Base-by-base conservation (phyloP, 768 basidiomycete genomes). In the Boletus tylopilopsis region DNA sequence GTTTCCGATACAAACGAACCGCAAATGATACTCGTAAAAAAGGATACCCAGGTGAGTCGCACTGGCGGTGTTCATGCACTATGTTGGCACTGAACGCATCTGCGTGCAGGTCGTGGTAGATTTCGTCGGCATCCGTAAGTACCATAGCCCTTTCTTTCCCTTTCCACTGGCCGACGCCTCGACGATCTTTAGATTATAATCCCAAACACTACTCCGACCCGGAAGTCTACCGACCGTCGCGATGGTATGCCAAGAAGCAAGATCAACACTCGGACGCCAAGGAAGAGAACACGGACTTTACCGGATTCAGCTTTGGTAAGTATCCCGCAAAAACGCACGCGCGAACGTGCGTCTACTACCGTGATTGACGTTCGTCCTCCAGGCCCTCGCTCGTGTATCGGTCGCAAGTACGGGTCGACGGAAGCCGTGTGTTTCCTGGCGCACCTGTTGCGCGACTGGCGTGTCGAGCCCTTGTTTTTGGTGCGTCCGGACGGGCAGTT, bases 371-470 rank as follows among this genome's bases (percentile, higher is more conserved):
- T 23, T 50, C 4, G 49, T 41, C 41, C 29, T 42, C 11, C 53
- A 73, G 77, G 77, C 19, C 75, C 77, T n/a, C 72, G 79, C 13
- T 45, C 60, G 4, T 84, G 81, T 55, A 66, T 80, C 5, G 82
- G 81, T 3, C 67, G 76, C 29, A 78, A 74, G 52, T 83, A 82
- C 53, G 74, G 80, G 2, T 68, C 71, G 1, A 72, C 70, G 0
- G 80, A 83, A 58, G 70, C 72, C 2, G 71, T 82, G 15, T 73
- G 71, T 39, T 78, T 82, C 69, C 69, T 84, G n/a, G 70, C 76
- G 0, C 61, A 73, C 54, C 59, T 82, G 4, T 60, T 80, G 10
- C 67, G 76, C 5, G 80, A 81, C 42, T 82, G 75, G 75, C 71
- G 62, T 22, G 59, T 82, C 11, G 73, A 77, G 47, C 77, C 78